Evolutionary conservation across 208 protist genomes (phyloP).

Genomic region (Leishmania aethiopica): DNA sequence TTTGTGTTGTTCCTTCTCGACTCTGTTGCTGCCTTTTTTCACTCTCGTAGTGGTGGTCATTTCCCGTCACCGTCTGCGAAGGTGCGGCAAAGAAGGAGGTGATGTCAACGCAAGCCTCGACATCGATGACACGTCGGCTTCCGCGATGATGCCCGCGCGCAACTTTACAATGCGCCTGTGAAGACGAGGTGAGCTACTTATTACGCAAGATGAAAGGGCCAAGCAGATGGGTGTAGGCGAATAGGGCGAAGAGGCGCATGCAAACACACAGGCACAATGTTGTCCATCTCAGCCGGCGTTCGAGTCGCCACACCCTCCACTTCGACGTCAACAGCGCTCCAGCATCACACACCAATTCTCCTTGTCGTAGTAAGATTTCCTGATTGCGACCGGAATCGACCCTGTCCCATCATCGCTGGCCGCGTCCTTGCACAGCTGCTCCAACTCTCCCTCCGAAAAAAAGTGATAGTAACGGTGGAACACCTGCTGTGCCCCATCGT

Average conservation of each 20-base stretch:
- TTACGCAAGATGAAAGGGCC: neutral
- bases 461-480: slow-evolving; percentile 90
- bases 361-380: slow-evolving; percentile 81
- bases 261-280: neutral
- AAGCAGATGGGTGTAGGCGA: neutral
- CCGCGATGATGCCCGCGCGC: neutral
- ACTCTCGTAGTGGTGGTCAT: neutral
- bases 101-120: neutral
- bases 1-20: neutral
- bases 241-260: neutral
- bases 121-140: neutral
- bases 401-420: slow-evolving; percentile 11
- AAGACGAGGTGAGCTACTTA: neutral
- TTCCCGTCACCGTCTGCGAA: neutral
- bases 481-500: slow-evolving; percentile 43
- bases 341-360: slow-evolving; percentile 90
- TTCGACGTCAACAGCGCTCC: slow-evolving; percentile 25
- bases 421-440: slow-evolving; percentile 53
- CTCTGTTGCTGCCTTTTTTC: neutral
- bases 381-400: slow-evolving; percentile 8
- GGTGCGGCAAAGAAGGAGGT: neutral
- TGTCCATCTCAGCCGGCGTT: neutral
- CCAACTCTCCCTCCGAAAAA: slow-evolving; percentile 78
- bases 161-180: neutral
- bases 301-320: neutral